Evolutionary conservation across 2,329 filamentous ascomycete species (phyloP).

Genomic region (Ceratocystis cacaofunesta): DNA sequence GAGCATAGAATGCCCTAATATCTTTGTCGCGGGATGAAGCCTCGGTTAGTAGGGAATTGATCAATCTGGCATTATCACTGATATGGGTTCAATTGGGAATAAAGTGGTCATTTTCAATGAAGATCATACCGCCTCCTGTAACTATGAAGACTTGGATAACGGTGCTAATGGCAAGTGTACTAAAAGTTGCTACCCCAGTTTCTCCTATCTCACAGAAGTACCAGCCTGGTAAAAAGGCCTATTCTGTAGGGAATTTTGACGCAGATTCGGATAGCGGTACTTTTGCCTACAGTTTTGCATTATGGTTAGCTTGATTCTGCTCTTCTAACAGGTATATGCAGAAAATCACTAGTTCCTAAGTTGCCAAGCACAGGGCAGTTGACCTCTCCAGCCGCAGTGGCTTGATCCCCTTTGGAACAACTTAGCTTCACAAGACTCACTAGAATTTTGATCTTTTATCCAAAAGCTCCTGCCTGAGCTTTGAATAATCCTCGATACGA

Average conservation of each 20-base stretch:
- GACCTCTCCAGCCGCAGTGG: slow-evolving; percentile 28
- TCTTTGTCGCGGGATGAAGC: slow-evolving; percentile 57
- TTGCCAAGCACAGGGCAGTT: slow-evolving; percentile 45
- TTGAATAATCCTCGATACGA: too few species aligned
- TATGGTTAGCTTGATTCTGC: slow-evolving; percentile 11
- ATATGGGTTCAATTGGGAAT: slow-evolving; percentile 35
- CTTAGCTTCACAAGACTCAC: too few species aligned
- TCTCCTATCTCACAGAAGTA: slow-evolving; percentile 45
- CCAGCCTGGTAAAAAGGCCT: slow-evolving; percentile 48
- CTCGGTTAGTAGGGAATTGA: slow-evolving; percentile 58
- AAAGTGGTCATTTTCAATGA: slow-evolving; percentile 71
- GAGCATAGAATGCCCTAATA: slow-evolving; percentile 63
- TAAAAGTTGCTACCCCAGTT: too few species aligned
- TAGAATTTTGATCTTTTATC: too few species aligned
- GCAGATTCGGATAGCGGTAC: slow-evolving; percentile 58
- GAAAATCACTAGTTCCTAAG: slow-evolving; percentile 49
- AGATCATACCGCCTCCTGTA: slow-evolving; percentile 50
- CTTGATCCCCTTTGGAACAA: too few species aligned
- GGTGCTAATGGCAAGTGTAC: too few species aligned
- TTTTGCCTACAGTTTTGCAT: slow-evolving; percentile 35
- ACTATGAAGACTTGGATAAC: slow-evolving; percentile 32
- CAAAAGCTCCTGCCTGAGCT: too few species aligned
- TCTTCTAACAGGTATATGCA: too few species aligned
- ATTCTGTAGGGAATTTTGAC: slow-evolving; percentile 48
- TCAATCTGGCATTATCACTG: slow-evolving; percentile 39